Evolutionary conservation across 768 basidiomycete genomes (phyloP).

Genomic region (Lactarius deliciosus): DNA sequence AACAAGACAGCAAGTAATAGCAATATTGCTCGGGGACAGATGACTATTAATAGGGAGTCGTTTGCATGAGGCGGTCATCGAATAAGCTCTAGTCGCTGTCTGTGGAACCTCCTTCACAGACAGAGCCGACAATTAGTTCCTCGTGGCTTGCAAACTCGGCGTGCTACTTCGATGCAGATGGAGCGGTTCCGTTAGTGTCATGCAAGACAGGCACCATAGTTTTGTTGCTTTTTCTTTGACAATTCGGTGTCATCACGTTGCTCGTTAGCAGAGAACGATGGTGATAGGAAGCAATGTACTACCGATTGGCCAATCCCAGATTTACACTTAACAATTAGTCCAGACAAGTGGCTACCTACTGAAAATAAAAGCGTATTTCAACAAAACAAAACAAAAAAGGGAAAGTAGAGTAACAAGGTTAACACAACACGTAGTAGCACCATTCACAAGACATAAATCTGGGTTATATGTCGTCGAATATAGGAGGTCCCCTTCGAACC

Average conservation of each 20-base stretch:
- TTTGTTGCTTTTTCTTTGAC: background rate
- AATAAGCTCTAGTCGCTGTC: background rate
- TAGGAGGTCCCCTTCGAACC: background rate
- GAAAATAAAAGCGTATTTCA: too few species aligned
- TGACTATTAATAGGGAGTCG: background rate
- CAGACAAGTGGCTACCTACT: too few species aligned
- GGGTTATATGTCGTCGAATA: slow-evolving; percentile 1
- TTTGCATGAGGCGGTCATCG: slow-evolving; percentile 21
- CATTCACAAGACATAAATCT: too few species aligned
- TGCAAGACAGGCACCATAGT: background rate
- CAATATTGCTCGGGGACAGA: slow-evolving; percentile 8
- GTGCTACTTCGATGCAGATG: slow-evolving; percentile 6
- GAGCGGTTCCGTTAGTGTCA: background rate
- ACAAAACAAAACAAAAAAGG: too few species aligned
- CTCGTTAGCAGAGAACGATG: background rate
- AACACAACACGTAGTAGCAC: too few species aligned
- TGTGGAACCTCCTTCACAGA: background rate
- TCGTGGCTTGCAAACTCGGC: background rate
- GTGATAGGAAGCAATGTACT: background rate
- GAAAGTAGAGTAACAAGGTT: too few species aligned
- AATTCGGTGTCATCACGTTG: background rate
- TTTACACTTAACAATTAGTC: too few species aligned
- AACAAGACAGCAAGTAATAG: slow-evolving; percentile 1
- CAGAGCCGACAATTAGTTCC: background rate
- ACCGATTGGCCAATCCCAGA: too few species aligned